Conservation (phyloP, 2,329 filamentous ascomycete genomes). For the Aspergillus versicolor region DNA sequence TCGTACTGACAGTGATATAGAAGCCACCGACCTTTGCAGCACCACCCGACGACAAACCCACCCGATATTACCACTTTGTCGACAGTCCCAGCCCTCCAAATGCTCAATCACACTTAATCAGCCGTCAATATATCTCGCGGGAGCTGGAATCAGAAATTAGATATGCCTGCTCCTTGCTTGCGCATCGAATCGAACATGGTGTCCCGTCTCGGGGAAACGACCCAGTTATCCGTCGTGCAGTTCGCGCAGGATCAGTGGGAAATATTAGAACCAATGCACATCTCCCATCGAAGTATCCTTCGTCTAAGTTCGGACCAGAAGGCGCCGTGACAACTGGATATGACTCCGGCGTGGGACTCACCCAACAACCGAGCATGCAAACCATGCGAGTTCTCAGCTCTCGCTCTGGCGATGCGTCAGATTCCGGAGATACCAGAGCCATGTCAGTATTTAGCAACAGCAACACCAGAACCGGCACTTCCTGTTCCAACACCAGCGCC, state of each 20-base stretch:
- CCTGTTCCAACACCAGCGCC: conserved; percentile 10
- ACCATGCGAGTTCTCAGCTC: conserved; percentile 14
- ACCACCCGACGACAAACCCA: conserved; percentile 15
- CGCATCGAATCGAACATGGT: conserved; percentile 30
- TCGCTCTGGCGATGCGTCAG: conserved; percentile 13
- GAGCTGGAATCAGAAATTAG: conserved; percentile 36
- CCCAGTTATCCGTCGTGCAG: neutral
- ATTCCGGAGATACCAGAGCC: neutral
- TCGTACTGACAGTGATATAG: conserved; percentile 1
- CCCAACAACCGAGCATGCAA: conserved; percentile 20
- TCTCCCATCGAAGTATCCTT: conserved; percentile 15
- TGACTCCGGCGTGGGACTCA: conserved; percentile 25
- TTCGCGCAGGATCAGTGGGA: neutral
- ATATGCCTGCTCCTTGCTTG: conserved; percentile 34
- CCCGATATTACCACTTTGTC: conserved; percentile 33
- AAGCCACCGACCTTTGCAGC: conserved; percentile 18
- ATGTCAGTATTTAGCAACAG: conserved; percentile 10
- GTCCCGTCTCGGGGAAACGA: conserved; percentile 6
- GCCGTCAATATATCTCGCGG: conserved; percentile 33
- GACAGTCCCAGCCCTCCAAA: conserved; percentile 34
- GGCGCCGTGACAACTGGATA: conserved; percentile 12
- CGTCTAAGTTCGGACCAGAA: conserved; percentile 6
- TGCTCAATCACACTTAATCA: conserved; percentile 33
- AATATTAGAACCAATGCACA: neutral
- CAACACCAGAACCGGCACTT: conserved; percentile 11